Evolutionary conservation across 2,329 filamentous ascomycete genomes (phyloP).

Genomic region (Grosmannia clavigera): DNA sequence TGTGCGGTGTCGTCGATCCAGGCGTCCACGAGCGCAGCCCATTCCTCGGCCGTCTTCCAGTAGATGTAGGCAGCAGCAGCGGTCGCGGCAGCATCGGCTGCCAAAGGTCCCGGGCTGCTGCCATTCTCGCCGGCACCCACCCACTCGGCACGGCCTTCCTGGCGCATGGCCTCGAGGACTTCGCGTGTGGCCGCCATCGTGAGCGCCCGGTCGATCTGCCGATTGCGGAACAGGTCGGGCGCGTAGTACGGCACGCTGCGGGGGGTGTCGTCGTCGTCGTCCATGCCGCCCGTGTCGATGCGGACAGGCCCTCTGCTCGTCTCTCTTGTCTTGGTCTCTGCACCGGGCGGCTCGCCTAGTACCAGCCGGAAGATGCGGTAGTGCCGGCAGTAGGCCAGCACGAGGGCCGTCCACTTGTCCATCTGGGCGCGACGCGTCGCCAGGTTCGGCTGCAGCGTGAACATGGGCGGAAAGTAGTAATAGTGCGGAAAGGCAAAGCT

Average conservation of each 20-base stretch:
- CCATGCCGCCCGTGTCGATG: conserved; percentile 12
- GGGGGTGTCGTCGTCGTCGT: background rate
- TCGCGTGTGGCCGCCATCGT: conserved; percentile 39
- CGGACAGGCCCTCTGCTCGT: background rate
- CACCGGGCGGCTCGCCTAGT: conserved; percentile 41
- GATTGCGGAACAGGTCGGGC: conserved; percentile 44
- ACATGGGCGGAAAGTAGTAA: conserved; percentile 76
- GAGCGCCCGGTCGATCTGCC: conserved; percentile 37
- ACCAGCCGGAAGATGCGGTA: conserved; percentile 66
- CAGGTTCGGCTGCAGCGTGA: conserved; percentile 65
- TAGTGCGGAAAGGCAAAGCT: conserved; percentile 46
- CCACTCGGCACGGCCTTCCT: conserved; percentile 55
- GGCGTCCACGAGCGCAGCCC: conserved; percentile 64
- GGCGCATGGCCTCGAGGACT: conserved; percentile 46
- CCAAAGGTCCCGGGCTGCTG: conserved; percentile 8
- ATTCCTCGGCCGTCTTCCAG: conserved; percentile 83
- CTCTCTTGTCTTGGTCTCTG: conserved; percentile 16
- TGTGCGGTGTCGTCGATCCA: conserved; percentile 86
- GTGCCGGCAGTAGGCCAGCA: conserved; percentile 73
- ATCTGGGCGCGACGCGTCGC: conserved; percentile 65
- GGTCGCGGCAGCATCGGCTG: background rate
- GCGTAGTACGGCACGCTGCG: conserved; percentile 9
- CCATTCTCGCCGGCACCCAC: conserved; percentile 24
- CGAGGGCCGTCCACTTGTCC: conserved; percentile 72
- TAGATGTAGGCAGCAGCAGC: conserved; percentile 50